These are phyloP conservation scores for Rhodosporidiobolus sp. DNA, from an alignment of 768 basidiomycete genomes.

Conservation along the genomic window DNA sequence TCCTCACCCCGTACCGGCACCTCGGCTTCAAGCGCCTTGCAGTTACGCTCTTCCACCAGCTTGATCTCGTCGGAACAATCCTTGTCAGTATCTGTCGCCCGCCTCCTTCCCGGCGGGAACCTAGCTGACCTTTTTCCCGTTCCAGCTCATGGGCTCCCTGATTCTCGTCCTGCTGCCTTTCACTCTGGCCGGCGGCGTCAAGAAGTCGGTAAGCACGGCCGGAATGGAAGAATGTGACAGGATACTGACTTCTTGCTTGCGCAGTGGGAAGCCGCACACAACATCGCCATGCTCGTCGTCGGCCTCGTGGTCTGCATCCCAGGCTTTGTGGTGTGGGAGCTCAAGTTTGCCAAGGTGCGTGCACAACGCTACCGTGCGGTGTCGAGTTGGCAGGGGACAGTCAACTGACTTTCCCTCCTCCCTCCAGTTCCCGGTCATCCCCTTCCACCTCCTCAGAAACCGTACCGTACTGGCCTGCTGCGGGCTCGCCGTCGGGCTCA, in stretches of 20 bases:
- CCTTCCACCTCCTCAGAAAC: slow-evolving; percentile 42
- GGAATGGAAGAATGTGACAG: too few relatives aligned
- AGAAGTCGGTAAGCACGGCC: too few relatives aligned
- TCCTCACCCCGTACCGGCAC: slow-evolving; percentile 32
- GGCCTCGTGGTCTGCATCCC: slow-evolving; percentile 44
- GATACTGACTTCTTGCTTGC: too few relatives aligned
- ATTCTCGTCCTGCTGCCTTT: slow-evolving; percentile 49
- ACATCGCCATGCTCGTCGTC: slow-evolving; percentile 48
- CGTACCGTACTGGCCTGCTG: slow-evolving; percentile 46
- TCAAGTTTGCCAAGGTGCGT: slow-evolving; percentile 30
- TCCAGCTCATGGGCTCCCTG: slow-evolving; percentile 40
- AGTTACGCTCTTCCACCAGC: slow-evolving; percentile 46
- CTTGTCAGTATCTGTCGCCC: slow-evolving; percentile 23
- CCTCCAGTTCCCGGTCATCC: neutral
- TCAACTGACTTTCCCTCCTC: slow-evolving; percentile 34
- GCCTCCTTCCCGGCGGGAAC: too few relatives aligned
- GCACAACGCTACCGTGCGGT: too few relatives aligned
- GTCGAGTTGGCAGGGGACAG: too few relatives aligned
- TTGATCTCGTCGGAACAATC: slow-evolving; percentile 48
- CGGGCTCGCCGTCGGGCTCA: slow-evolving; percentile 45
- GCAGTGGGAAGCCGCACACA: slow-evolving; percentile 44
- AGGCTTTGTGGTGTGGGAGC: slow-evolving; percentile 45
- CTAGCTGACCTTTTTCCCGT: too few relatives aligned
- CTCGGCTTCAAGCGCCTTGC: slow-evolving; percentile 19
- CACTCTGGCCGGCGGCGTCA: slow-evolving; percentile 46